Conservation (phyloP, 768 basidiomycete species). For the Boletus rubroflammeus region DNA sequence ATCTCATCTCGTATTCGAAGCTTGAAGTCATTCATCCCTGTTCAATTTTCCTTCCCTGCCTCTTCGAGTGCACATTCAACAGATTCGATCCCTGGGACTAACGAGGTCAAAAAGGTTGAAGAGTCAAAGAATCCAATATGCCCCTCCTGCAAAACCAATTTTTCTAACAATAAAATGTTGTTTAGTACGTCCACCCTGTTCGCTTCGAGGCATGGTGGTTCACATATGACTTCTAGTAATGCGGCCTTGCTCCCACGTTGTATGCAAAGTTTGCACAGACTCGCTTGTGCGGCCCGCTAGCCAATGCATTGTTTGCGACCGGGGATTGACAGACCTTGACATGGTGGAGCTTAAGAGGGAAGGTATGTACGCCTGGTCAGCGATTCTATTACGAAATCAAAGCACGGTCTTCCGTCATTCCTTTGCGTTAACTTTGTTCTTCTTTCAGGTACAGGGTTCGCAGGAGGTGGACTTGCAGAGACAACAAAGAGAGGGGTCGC, state of each 20-base stretch:
- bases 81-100: conserved; percentile 36
- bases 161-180: conserved; percentile 75
- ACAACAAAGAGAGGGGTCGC: conserved; percentile 74
- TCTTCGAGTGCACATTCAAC: conserved; percentile 38
- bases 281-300: conserved; percentile 73
- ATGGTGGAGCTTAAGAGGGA: conserved; percentile 85
- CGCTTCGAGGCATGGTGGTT: neutral
- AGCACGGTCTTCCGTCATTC: neutral
- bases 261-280: conserved; percentile 89
- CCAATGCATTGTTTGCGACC: conserved; percentile 88
- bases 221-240: conserved; percentile 46
- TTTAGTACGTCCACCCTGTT: conserved; percentile 48
- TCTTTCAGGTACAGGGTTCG: conserved; percentile 80
- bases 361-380: conserved; percentile 45
- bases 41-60: conserved; percentile 65
- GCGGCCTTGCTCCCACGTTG: conserved; percentile 87
- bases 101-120: conserved; percentile 41
- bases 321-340: conserved; percentile 58
- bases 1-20: conserved; percentile 37
- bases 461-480: conserved; percentile 93
- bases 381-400: neutral
- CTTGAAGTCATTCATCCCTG: conserved; percentile 76
- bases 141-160: conserved; percentile 79
- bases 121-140: conserved; percentile 68
- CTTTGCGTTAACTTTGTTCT: conserved; percentile 1